These are phyloP conservation scores for Fragosphaeria purpurea DNA, from an alignment of 2,329 filamentous ascomycete genomes.

Conservation along the genomic window DNA sequence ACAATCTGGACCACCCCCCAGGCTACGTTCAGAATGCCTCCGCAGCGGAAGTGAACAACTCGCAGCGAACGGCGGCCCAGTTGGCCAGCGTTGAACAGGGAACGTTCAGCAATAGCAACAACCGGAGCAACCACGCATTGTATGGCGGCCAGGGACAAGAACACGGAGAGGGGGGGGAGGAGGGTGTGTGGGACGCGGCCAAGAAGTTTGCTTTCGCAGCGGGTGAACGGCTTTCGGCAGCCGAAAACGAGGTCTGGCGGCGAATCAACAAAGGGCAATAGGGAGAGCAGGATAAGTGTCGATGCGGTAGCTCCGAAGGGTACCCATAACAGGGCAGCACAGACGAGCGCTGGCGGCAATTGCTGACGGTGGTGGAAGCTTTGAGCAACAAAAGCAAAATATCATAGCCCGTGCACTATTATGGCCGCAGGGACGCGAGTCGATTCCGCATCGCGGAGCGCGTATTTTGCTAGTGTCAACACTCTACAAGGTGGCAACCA, in stretches of 20 bases:
- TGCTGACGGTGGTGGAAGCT: too few species aligned
- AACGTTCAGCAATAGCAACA: not conserved
- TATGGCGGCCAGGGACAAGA: not conserved
- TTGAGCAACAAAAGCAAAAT: too few species aligned
- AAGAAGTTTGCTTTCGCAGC: slow-evolving; percentile 49
- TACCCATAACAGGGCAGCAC: too few species aligned
- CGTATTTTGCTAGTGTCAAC: too few species aligned
- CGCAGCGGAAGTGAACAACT: slow-evolving; percentile 40
- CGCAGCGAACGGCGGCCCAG: slow-evolving; percentile 30
- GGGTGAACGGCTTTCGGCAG: slow-evolving; percentile 46
- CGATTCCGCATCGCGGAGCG: too few species aligned
- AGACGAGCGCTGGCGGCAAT: too few species aligned
- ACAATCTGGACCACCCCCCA: slow-evolving; percentile 34
- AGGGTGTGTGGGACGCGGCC: slow-evolving; percentile 43
- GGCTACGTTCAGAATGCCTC: slow-evolving; percentile 48
- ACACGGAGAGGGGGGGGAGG: slow-evolving; percentile 29
- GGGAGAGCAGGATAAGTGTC: not conserved
- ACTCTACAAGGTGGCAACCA: too few species aligned
- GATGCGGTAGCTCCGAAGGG: too few species aligned
- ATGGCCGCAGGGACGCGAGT: too few species aligned
- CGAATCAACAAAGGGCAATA: slow-evolving; percentile 48
- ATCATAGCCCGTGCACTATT: too few species aligned
- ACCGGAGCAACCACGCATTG: not conserved
- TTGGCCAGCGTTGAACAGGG: not conserved
- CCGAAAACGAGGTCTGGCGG: slow-evolving; percentile 53